These are phyloP conservation scores for Plectosphaerella sp. DNA, from an alignment of 2,329 filamentous ascomycete species.

Conservation along the genomic window DNA sequence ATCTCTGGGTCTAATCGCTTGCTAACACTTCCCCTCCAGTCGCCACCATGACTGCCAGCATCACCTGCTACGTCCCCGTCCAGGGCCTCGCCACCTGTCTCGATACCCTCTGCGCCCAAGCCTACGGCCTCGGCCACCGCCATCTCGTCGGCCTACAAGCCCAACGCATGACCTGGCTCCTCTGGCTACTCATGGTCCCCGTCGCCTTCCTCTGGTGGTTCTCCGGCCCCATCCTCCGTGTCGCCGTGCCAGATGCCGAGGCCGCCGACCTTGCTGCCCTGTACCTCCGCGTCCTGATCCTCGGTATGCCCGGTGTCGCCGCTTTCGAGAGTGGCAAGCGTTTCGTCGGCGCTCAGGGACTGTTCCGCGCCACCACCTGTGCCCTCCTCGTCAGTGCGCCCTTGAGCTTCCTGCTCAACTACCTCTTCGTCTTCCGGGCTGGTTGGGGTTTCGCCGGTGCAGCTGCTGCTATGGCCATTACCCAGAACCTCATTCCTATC, in stretches of 20 bases:
- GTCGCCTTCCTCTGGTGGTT: constrained; percentile 69
- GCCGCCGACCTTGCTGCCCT: constrained; percentile 63
- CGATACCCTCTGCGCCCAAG: constrained; percentile 90
- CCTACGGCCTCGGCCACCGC: constrained; percentile 86
- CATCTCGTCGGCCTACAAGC: constrained; percentile 78
- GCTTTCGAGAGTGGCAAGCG: constrained; percentile 75
- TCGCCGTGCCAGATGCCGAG: constrained; percentile 45
- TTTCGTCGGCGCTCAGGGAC: constrained; percentile 77
- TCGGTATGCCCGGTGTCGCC: constrained; percentile 72
- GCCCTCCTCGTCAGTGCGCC: constrained; percentile 73
- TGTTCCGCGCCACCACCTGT: constrained; percentile 75
- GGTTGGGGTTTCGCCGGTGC: constrained; percentile 74
- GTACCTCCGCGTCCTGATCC: constrained; percentile 68
- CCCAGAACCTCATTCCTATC: constrained; percentile 71
- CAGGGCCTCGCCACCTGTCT: constrained; percentile 82
- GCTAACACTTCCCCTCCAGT: constrained; percentile 12
- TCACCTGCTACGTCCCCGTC: constrained; percentile 72
- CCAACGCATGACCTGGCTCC: constrained; percentile 76
- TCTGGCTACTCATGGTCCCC: constrained; percentile 67
- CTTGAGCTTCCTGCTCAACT: constrained; percentile 73
- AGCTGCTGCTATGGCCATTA: constrained; percentile 74
- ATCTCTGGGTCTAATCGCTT: no score
- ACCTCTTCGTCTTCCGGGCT: constrained; percentile 70
- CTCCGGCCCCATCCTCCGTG: constrained; percentile 59
- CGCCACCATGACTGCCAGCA: constrained; percentile 72